A percentile compares a stretch with the other conserved stretches of the same genome.
These are phyloP conservation scores for Colletotrichum sp. DNA, from an alignment of 2,329 filamentous ascomycete species.

Conservation along the genomic window DNA sequence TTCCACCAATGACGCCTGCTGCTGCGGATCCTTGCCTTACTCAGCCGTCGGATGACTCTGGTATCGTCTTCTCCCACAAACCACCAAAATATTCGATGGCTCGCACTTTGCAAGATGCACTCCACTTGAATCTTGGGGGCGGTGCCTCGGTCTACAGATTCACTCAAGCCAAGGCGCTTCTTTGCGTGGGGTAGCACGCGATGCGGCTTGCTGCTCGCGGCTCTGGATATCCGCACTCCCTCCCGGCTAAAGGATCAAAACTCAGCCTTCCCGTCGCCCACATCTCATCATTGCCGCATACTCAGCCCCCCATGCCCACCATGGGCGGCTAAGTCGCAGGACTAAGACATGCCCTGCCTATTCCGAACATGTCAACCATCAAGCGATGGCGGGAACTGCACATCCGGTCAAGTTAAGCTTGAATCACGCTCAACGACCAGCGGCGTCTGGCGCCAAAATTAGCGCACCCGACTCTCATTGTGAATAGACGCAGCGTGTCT, in stretches of 20 bases:
- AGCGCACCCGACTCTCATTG: neutral
- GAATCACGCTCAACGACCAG: neutral
- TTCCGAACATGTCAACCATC: neutral
- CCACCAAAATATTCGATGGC: neutral
- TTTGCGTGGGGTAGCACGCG: constrained; percentile 16
- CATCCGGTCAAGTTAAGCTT: neutral
- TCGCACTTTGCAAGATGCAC: neutral
- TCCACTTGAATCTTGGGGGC: constrained; percentile 9
- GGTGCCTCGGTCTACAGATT: neutral
- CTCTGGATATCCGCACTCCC: constrained; percentile 23
- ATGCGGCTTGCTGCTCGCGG: constrained; percentile 23
- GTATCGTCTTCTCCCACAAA: neutral
- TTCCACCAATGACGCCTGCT: constrained; percentile 12
- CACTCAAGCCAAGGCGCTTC: constrained; percentile 1
- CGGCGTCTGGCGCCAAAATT: constrained; percentile 19
- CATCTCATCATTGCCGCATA: constrained; percentile 11
- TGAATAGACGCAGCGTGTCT: neutral
- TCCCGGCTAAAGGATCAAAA: neutral
- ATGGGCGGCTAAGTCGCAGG: constrained; percentile 4
- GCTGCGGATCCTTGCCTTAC: neutral
- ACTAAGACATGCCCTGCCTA: neutral
- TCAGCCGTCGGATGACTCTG: neutral
- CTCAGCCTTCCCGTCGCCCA: constrained; percentile 21
- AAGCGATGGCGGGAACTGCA: neutral
- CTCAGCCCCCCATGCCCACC: constrained; percentile 15